Evolutionary conservation across 176 grass and related monocot species (phyloP).

Genomic region (Lolium perenne): DNA sequence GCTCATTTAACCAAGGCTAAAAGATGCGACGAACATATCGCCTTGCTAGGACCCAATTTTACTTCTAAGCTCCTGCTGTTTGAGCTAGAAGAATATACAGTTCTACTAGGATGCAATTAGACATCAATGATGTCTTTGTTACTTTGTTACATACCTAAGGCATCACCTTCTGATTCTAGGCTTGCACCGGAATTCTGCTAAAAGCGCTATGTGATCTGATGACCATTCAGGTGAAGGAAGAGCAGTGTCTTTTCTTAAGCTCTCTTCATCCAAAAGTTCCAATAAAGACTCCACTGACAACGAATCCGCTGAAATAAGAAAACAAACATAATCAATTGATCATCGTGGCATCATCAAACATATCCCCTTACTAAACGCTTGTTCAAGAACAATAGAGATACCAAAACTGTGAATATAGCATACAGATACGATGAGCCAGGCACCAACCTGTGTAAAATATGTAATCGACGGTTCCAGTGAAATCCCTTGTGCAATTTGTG

Average conservation of each 20-base stretch:
- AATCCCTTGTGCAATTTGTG: slow-evolving; percentile 98
- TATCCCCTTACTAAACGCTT: neutral
- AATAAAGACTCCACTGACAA: slow-evolving; percentile 92
- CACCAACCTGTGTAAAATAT: slow-evolving; percentile 97
- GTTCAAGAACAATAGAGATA: slow-evolving; percentile 9
- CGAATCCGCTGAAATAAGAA: slow-evolving; percentile 82
- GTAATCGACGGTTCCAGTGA: slow-evolving; percentile 92
- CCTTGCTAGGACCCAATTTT: neutral
- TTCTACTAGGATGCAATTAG: slow-evolving; percentile 4
- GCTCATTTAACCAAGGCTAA: neutral
- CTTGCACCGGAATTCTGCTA: slow-evolving; percentile 98
- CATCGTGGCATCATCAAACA: slow-evolving; percentile 34
- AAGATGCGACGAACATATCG: neutral
- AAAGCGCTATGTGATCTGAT: slow-evolving; percentile 95
- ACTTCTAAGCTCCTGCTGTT: neutral
- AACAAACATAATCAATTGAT: neutral
- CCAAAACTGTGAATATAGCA: slow-evolving; percentile 25
- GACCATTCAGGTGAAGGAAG: slow-evolving; percentile 99
- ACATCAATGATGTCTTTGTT: neutral
- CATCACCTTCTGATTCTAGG: slow-evolving; percentile 80
- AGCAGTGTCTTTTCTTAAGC: slow-evolving; percentile 95
- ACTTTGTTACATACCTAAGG: slow-evolving; percentile 52
- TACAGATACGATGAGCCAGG: slow-evolving; percentile 33
- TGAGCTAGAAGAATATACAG: slow-evolving; percentile 1
- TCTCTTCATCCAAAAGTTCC: slow-evolving; percentile 98